phyloP scores from a whole-genome alignment of 2,329 filamentous ascomycete genomes.

The Simplicillium aogashimaense region DNA sequence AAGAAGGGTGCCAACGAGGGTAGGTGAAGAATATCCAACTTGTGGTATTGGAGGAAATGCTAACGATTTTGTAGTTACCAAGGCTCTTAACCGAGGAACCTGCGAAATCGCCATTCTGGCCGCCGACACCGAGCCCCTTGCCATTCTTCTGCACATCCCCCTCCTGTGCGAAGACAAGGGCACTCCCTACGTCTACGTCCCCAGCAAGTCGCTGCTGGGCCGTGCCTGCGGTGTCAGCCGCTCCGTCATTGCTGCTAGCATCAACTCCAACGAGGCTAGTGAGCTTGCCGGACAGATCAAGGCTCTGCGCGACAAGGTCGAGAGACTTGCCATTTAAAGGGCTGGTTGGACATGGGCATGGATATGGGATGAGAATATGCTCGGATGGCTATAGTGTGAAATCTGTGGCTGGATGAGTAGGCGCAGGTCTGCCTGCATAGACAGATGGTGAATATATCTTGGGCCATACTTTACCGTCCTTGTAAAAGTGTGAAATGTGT shows the following conservation, averaged over 20 bases:
- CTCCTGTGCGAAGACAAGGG: constrained; percentile 79
- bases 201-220: constrained; percentile 74
- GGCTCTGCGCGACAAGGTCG: constrained; percentile 86
- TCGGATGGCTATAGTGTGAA: neutral
- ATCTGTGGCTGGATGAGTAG: neutral
- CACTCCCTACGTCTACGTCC: constrained; percentile 56
- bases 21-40: constrained; percentile 13
- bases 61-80: constrained; percentile 42
- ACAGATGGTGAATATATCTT: neutral
- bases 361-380: neutral
- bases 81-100: constrained; percentile 85
- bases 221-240: constrained; percentile 83
- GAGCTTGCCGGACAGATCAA: constrained; percentile 84
- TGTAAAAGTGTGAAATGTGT: neutral
- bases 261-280: constrained; percentile 85
- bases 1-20: constrained; percentile 84
- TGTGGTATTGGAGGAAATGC: neutral
- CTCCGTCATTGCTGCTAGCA: constrained; percentile 76
- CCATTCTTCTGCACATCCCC: constrained; percentile 82
- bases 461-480: neutral
- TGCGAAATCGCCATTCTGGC: constrained; percentile 83
- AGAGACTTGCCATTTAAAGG: constrained; percentile 81
- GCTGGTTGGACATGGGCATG: constrained; percentile 1
- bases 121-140: constrained; percentile 75
- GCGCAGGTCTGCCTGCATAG: neutral